Base-by-base conservation (phyloP, 2,329 filamentous ascomycete genomes). In the Lecanosticta acicola region DNA sequence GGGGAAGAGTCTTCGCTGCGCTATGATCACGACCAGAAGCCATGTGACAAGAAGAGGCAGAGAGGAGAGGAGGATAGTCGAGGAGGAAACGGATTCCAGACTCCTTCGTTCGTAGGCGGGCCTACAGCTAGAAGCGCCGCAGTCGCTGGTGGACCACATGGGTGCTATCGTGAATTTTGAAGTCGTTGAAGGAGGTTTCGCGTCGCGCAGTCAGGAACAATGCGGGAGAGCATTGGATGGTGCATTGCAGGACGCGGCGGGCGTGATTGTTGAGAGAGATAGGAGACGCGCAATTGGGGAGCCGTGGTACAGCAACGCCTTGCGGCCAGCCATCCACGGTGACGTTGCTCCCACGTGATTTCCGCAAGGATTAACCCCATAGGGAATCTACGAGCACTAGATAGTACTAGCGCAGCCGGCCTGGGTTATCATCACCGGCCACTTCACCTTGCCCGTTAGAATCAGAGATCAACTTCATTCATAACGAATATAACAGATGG, bases 31-130 rank as follows among this genome's bases (percentile, higher is more conserved):
- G 54, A 85, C 78, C 41, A 77, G 60, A 51, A 79, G 54, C 66
- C 91, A 91, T 32, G 86, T 85, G 48, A 80, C 64, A 48, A 86
- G 63, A 64, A 93, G 87, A 0, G 87, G 86, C 3, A 78, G 64
- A 8, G 78, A 74, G 18, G 87, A 79, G 47, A 86, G 75, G 40
- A 82, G 56, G 32, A 80, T 63, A 24, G 74, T 69, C 36, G 75
- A 68, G 29, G 75, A 59, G 24, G 74, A 68, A 35, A 69, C 63
- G 43, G 69, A 62, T 46, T 68, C 67, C 33, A 69, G 67, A 20
- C 73, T 52, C 67, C 54, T 49, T 41, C 65, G 66, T 32, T 67
- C 60, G 57, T 71, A 71, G 49, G 72, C 70, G 59, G 81, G 83
- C 49, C 71, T 70, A 67, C 80, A 79, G 24, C 7, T 11, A 5